Base-by-base conservation (phyloP, 2,329 filamentous ascomycete genomes). In the Stagonosporopsis rhizophila region DNA sequence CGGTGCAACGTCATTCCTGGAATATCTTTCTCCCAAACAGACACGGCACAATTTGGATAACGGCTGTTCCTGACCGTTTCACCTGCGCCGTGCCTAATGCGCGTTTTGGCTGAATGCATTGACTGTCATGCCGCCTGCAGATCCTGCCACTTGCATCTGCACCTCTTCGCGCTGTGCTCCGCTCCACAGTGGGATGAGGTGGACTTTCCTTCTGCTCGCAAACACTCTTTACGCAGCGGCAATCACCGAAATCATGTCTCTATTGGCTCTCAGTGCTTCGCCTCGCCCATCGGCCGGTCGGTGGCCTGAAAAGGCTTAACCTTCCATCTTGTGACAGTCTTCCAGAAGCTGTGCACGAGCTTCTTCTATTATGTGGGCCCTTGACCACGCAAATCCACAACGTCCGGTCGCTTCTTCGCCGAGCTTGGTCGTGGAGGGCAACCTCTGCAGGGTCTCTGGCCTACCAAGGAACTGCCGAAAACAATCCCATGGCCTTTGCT, bases 371-470 rank as follows among this genome's bases (percentile, higher is more conserved):
- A 38, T 38, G 45, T 54, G 50, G 50, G 47, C 48, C 57, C 44
- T 59, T 46, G 59, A 49, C 50, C 56, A 51, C 38, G 40, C 57
- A 63, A 58, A 52, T 58, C 56, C 56, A 39, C 42, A 44, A 52
- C 44, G 28, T 34, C 38, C 30, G 20, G 19, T 41, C 27, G 55
- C 41, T 52, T 46, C 34, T 56, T 52, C 50, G 46, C 55, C 57
- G 60, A 56, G 22, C 19, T 41, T 47, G 38, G 45, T 46, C 23
- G 46, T 19, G 14, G 45, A 19, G 32, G 37, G 34, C 59, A 55
- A 68, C 66, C 30, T 50, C 61, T 68, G 56, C 64, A 68, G 66
- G 66, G 66, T 65, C 62, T 53, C 32, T 37, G 44, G 37, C 41
- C 46, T 49, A 27, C 48, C 44, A 27, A 30, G 37, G 19, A 32